Conservation (phyloP, 1,284 basidiomycete genomes). For the Apiotrichum laibachii region DNA sequence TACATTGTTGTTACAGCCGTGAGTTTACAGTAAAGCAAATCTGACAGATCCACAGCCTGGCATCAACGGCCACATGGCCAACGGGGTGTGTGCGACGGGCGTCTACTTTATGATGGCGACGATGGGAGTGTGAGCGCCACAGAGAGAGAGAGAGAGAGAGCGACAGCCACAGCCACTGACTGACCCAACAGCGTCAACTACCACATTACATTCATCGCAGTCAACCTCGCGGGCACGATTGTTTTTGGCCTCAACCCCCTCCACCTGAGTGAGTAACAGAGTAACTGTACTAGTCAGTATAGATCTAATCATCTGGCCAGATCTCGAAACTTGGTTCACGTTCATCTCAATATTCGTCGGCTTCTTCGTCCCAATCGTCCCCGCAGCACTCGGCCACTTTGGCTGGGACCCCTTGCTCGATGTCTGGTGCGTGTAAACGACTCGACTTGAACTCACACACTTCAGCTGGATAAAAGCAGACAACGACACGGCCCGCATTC, state of each 20-base stretch:
- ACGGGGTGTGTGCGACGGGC: slow-evolving; percentile 1
- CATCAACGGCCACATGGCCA: neutral
- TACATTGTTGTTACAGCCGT: slow-evolving; percentile 8
- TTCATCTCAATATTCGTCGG: slow-evolving; percentile 20
- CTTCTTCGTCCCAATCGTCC: slow-evolving; percentile 23
- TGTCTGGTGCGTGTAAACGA: slow-evolving; percentile 16
- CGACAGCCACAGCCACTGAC: no score
- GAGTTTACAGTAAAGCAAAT: neutral
- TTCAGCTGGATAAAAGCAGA: slow-evolving; percentile 15
- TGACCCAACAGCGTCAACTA: slow-evolving; percentile 15
- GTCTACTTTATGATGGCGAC: slow-evolving; percentile 12
- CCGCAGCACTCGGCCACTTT: slow-evolving; percentile 26
- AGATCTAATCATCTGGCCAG: slow-evolving; percentile 1
- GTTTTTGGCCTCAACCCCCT: slow-evolving; percentile 9
- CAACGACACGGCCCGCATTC: slow-evolving; percentile 10
- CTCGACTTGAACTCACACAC: neutral
- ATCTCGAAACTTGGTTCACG: slow-evolving; percentile 24
- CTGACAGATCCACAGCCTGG: neutral
- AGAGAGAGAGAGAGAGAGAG: no score
- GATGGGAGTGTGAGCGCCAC: slow-evolving; percentile 10
- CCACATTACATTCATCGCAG: slow-evolving; percentile 16
- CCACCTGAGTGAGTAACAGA: neutral
- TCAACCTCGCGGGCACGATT: slow-evolving; percentile 17
- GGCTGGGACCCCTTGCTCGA: slow-evolving; percentile 22
- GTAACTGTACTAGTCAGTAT: neutral